Conservation (phyloP, 2,329 filamentous ascomycete genomes). For the Cercospora citrullina region DNA sequence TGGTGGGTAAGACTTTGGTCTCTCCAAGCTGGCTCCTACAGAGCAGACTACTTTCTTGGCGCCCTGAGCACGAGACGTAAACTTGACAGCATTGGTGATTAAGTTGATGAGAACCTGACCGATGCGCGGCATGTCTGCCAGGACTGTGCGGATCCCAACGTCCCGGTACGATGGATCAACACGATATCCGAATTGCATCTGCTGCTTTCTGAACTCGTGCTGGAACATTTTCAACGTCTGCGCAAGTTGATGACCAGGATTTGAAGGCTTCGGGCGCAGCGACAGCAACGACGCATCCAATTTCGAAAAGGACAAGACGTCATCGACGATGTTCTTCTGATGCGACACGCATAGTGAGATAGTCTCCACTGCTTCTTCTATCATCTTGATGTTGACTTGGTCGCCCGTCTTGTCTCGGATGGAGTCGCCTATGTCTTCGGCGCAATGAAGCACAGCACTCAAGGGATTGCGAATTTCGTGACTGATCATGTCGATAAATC, state of each 20-base stretch:
- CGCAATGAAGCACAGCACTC: constrained; percentile 44
- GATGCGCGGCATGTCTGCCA: constrained; percentile 35
- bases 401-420: constrained; percentile 23
- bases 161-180: constrained; percentile 35
- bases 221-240: constrained; percentile 40
- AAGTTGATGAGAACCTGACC: constrained; percentile 31
- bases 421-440: constrained; percentile 45
- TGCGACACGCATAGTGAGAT: constrained; percentile 48
- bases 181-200: constrained; percentile 33
- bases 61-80: constrained; percentile 32
- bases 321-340: constrained; percentile 45
- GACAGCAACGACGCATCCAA: constrained; percentile 38
- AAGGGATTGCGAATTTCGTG: constrained; percentile 44
- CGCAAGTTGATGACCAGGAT: constrained; percentile 32
- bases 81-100: constrained; percentile 39
- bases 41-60: constrained; percentile 31
- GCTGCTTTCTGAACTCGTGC: constrained; percentile 37
- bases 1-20: constrained; percentile 46
- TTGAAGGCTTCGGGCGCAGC: constrained; percentile 31
- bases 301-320: constrained; percentile 42
- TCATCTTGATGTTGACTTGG: constrained; percentile 26
- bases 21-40: constrained; percentile 33
- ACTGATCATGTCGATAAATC: constrained; percentile 49
- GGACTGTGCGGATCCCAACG: constrained; percentile 26
- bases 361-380: constrained; percentile 35